phyloP scores from a whole-genome alignment of 2,329 filamentous ascomycete species.

The Macroventuria anomochaeta region DNA sequence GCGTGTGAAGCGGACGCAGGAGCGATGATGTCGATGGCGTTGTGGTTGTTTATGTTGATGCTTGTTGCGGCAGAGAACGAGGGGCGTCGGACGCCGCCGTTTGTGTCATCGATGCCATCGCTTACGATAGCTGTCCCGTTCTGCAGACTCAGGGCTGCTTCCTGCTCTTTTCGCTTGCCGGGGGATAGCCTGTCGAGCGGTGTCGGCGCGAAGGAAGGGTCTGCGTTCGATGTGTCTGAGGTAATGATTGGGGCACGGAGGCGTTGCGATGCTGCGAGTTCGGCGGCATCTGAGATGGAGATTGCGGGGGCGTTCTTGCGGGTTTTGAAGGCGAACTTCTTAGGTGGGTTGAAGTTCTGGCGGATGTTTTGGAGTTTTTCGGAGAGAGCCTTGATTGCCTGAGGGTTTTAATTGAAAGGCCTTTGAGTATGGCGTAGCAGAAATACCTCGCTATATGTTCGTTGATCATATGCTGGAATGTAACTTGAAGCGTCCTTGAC shows the following conservation, averaged over 20 bases:
- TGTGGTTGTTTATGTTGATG: slow-evolving; percentile 71
- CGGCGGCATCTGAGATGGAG: slow-evolving; percentile 63
- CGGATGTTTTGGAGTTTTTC: slow-evolving; percentile 77
- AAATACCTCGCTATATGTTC: slow-evolving; percentile 81
- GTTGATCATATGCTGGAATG: slow-evolving; percentile 87
- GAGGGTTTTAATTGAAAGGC: slow-evolving; percentile 25
- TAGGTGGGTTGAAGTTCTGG: slow-evolving; percentile 69
- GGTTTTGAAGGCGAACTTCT: slow-evolving; percentile 82
- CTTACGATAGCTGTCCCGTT: not conserved
- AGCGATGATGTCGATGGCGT: slow-evolving; percentile 75
- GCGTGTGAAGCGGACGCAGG: slow-evolving; percentile 73
- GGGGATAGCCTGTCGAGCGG: slow-evolving; percentile 45
- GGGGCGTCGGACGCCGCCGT: slow-evolving; percentile 47
- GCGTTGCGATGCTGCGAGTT: slow-evolving; percentile 58
- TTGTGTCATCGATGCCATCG: slow-evolving; percentile 12
- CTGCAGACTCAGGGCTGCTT: slow-evolving; percentile 4
- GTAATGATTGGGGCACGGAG: slow-evolving; percentile 50
- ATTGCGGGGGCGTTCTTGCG: slow-evolving; percentile 61
- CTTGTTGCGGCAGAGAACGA: slow-evolving; percentile 65
- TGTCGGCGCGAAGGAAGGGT: slow-evolving; percentile 53
- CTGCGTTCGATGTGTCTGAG: slow-evolving; percentile 47
- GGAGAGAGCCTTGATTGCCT: slow-evolving; percentile 80
- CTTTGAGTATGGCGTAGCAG: too few species aligned
- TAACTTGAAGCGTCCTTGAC: slow-evolving; percentile 83
- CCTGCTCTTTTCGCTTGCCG: slow-evolving; percentile 42